Conservation (phyloP, 805 yeast species). For the Pichia phayaonensis region DNA sequence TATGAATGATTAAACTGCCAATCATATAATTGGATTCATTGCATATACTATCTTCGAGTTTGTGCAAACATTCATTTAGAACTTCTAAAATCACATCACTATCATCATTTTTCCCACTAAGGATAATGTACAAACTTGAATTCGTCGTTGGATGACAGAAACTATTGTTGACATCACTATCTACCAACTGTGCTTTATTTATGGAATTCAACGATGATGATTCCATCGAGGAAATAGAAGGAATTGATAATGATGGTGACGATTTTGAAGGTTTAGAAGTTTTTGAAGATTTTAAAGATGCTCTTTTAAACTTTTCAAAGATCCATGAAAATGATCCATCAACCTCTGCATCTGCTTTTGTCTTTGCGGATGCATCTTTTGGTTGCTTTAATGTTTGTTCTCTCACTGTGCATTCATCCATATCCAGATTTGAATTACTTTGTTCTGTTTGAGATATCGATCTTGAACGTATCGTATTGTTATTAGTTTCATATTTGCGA, state of each 20-base stretch:
- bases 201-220: background rate
- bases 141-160: background rate
- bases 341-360: background rate
- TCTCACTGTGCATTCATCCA: background rate
- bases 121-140: background rate
- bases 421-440: too few species aligned
- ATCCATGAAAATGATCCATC: background rate
- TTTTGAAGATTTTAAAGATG: background rate
- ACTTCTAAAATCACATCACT: background rate
- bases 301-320: background rate
- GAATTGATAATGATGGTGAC: background rate
- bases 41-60: background rate
- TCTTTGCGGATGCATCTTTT: background rate
- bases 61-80: background rate
- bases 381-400: background rate
- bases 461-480: background rate
- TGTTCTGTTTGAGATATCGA: background rate
- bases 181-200: background rate
- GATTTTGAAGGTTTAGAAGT: background rate
- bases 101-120: background rate
- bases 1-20: constrained; percentile 2
- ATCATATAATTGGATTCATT: background rate
- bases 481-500: background rate
- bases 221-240: background rate
- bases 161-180: background rate